These are phyloP conservation scores for Citrullus amarus DNA, from an alignment of 306 rosid species.

Conservation along the genomic window DNA sequence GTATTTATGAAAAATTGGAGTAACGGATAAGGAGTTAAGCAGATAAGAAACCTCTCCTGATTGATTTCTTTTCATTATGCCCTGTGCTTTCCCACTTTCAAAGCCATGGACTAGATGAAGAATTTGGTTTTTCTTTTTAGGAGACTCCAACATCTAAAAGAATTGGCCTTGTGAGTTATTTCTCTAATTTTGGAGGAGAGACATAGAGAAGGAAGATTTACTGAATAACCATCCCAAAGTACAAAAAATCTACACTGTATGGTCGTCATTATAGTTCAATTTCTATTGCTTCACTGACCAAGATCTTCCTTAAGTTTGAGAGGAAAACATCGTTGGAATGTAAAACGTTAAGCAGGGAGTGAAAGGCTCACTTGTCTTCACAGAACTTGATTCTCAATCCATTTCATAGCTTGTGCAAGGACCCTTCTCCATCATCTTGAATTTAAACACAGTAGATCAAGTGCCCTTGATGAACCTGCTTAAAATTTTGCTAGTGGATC, in stretches of 20 bases:
- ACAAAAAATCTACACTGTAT: neutral
- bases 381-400: neutral
- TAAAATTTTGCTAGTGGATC: neutral
- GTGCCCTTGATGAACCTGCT: neutral
- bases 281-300: neutral
- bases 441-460: neutral
- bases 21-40: neutral
- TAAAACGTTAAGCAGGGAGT: neutral
- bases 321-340: neutral
- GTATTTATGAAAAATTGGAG: neutral
- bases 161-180: neutral
- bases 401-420: neutral
- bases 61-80: neutral
- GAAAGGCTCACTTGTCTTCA: neutral
- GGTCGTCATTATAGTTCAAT: neutral
- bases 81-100: neutral
- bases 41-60: neutral
- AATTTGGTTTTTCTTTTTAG: neutral
- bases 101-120: neutral
- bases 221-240: neutral
- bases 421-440: neutral
- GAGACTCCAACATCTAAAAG: neutral
- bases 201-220: neutral
- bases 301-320: neutral
- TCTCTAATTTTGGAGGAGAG: neutral